Base-by-base conservation (phyloP, 169 alveolate species). In the Cryptosporidium felis region DNA sequence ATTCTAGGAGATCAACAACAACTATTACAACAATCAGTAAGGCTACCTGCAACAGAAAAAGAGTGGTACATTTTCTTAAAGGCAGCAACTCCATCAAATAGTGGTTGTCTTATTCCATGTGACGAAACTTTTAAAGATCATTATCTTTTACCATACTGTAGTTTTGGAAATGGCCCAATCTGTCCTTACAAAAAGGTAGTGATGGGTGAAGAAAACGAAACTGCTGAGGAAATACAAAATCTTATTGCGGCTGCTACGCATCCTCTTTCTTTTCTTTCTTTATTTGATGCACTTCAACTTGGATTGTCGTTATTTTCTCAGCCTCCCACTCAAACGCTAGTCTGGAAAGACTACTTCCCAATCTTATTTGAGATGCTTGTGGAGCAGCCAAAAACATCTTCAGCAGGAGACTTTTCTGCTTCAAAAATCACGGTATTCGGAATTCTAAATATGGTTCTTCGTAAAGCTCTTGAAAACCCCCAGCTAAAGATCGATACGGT, bases 41-140 rank as follows among this genome's bases (percentile, higher is more conserved):
- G 85, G 18, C 60, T 74, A n/a, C 85, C 85, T 38, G 28, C 85
- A 0, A 58, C 61, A 16, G 85, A 28, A 51, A 32, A 60, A 18
- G 67, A 9, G 6, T 74, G 85, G 85, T 74, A 74, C 41, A 32
- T 74, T 16, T 74, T 74, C 56, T 44, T 74, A 1, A 74, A 56
- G 23, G 85, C 60, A n/a, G 5, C 59, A 53, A 74, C 85, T n/a
- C 85, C 85, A 0, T 74, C 85, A n/a, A 74, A 74, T 49, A 74
- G 85, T 53, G 85, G 85, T 8, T 74, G 85, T 23, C 61, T 74
- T 21, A 74, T 74, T 10, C 85, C 85, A 18, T 74, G 85, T 53
- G 85, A 74, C 41, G 5, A 23, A 38, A 53, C 46, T 8, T 28
- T 74, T 9, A 74, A 74, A 74, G 23, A 74, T 16, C 65, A 74